A percentile compares a stretch with the other conserved stretches of the same genome.
These are phyloP conservation scores for Clavariopsis aquatica DNA, from an alignment of 495 filamentous ascomycete genomes.

Conservation along the genomic window DNA sequence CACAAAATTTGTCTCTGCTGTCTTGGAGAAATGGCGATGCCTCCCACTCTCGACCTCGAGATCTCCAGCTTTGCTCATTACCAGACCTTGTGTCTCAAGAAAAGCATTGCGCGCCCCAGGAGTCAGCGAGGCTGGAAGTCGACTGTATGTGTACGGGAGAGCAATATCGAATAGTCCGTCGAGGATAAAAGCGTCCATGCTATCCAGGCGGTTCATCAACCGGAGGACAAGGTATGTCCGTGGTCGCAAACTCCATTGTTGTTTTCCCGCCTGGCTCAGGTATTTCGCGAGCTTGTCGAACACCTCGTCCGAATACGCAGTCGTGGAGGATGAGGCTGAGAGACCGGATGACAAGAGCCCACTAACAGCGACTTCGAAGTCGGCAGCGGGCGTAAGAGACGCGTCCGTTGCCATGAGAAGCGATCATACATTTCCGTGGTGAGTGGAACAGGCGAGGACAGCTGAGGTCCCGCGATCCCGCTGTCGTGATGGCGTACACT, in stretches of 20 bases:
- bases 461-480: too few relatives aligned
- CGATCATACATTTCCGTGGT: too few relatives aligned
- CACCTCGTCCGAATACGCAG: too few relatives aligned
- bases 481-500: too few relatives aligned
- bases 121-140: not conserved
- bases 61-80: slow-evolving; percentile 31
- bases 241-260: slow-evolving; percentile 19
- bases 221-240: slow-evolving; percentile 18
- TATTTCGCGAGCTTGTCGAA: too few relatives aligned
- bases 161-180: slow-evolving; percentile 13
- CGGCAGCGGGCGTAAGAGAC: too few relatives aligned
- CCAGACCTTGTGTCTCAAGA: slow-evolving; percentile 14
- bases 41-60: slow-evolving; percentile 24
- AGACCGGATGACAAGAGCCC: too few relatives aligned
- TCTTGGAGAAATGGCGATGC: slow-evolving; percentile 22
- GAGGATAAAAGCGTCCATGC: slow-evolving; percentile 9
- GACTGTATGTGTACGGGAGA: slow-evolving; percentile 7
- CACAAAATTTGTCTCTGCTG: slow-evolving; percentile 14
- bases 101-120: not conserved
- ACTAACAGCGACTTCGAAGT: too few relatives aligned
- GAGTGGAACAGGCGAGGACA: too few relatives aligned
- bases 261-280: slow-evolving; percentile 3
- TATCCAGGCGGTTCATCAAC: slow-evolving; percentile 5
- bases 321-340: too few relatives aligned
- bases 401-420: too few relatives aligned